Evolutionary conservation across 2,329 filamentous ascomycete species (phyloP), one percentile per base, ranked within the genome.

Genomic region (Colletotrichum cuscutae): DNA sequence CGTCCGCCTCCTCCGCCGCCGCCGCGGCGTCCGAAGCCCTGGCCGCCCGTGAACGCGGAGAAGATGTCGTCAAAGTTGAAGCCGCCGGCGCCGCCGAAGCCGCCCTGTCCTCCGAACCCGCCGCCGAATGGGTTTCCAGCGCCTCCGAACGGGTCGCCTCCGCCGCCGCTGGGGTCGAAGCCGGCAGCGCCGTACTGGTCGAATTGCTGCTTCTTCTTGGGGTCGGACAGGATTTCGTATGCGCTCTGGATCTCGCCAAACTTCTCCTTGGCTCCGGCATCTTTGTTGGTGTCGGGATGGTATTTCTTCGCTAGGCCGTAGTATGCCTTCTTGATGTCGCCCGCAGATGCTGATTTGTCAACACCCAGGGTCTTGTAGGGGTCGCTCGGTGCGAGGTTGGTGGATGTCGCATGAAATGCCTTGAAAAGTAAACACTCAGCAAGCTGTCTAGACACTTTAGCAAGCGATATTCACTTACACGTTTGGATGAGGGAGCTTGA

Each of bases 61-160:
- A 99, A 98, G 12, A 99, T 86, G 82, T 99, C 97, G 75, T 98
- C 97, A 76, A 99, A 98, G 81, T 97, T 97, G 86, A 98, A 95
- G 75, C 95, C 94, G 1, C 89, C 89, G 1, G 89, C 89, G 1
- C 89, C 89, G 15, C 93, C 90, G 79, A 96, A 96, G 0, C 93
- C 93, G 35, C 92, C 92, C 76, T 89, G 88, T 15, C 87, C 86
- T 11, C 86, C 86, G 73, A 89, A 89, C 0, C 70, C 70, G 7
- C 90, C 91, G 57, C 85, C 84, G 79, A 93, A 93, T 1, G 91
- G 91, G 77, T 90, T 87, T 37, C 91, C 91, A 56, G 87, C 92
- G 54, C 91, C 92, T 35, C 87, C 88, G 74, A 91, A 91, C 2
- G 89, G 89, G 75, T 89, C 85, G 19, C 85, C 89, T 19, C 84